A percentile compares a stretch with the other conserved stretches of the same genome.
phyloP scores from a whole-genome alignment of 108 stramenopile genomes.

The Discostella pseudostelligera region DNA sequence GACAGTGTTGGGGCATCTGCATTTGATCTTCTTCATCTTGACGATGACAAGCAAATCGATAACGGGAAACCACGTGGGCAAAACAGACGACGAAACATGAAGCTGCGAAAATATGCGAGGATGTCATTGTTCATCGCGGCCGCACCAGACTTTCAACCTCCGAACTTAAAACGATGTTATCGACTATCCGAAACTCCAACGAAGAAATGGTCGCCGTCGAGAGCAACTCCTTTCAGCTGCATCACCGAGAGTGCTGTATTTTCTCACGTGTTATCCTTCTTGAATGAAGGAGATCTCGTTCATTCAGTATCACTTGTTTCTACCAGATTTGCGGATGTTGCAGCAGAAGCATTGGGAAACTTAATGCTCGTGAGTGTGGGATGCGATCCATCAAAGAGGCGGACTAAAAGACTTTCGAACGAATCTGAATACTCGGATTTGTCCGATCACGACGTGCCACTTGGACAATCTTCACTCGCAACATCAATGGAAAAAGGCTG shows the following conservation, averaged over 20 bases:
- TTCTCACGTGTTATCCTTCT: constrained; percentile 53
- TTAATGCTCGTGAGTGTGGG: constrained; percentile 77
- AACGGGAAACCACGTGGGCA: neutral
- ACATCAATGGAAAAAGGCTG: constrained; percentile 61
- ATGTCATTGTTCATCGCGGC: constrained; percentile 40
- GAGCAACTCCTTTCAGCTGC: neutral
- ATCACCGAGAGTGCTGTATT: constrained; percentile 24
- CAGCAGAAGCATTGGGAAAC: constrained; percentile 63
- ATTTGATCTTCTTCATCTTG: constrained; percentile 39
- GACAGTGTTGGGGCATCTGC: constrained; percentile 44
- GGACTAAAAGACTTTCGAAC: constrained; percentile 37
- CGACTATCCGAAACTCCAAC: constrained; percentile 27
- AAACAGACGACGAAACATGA: constrained; percentile 21
- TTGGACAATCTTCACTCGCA: constrained; percentile 11
- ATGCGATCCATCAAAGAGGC: constrained; percentile 42
- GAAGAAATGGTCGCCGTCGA: constrained; percentile 10
- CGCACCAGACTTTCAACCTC: constrained; percentile 29
- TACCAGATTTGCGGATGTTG: constrained; percentile 75
- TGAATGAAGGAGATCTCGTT: constrained; percentile 68
- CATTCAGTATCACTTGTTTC: constrained; percentile 59
- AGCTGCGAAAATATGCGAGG: constrained; percentile 40
- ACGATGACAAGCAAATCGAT: constrained; percentile 29
- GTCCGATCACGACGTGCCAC: constrained; percentile 10
- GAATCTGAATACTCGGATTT: constrained; percentile 36
- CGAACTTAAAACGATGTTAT: constrained; percentile 17